Evolutionary conservation across 164 flowering plant genomes (phyloP).

Genomic region (Chimonanthus praecox): DNA sequence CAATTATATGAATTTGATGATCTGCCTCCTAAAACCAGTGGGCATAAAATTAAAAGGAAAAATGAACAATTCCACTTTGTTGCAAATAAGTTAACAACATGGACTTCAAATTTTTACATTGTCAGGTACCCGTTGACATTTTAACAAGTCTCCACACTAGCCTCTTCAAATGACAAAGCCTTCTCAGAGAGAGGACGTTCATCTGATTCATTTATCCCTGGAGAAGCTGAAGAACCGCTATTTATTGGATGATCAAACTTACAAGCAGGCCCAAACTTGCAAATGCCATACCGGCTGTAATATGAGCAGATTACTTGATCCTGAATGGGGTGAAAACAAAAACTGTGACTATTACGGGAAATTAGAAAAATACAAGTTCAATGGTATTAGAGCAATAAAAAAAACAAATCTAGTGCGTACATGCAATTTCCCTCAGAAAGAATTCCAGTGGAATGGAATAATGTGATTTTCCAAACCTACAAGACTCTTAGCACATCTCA

Average conservation of each 20-base stretch:
- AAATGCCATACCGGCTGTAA: conserved; percentile 69
- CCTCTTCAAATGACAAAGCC: conserved; percentile 4
- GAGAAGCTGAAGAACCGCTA: conserved; percentile 14
- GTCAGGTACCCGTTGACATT: not conserved
- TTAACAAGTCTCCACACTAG: not conserved
- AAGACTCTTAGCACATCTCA: not conserved
- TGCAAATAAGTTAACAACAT: not conserved
- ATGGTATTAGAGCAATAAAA: not conserved
- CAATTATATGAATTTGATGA: not conserved
- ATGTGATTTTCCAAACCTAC: not conserved
- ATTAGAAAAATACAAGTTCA: not conserved
- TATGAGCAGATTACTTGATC: conserved; percentile 54
- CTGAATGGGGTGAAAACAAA: conserved; percentile 27
- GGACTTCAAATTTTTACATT: not conserved
- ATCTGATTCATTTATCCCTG: conserved; percentile 17
- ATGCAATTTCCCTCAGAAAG: not conserved
- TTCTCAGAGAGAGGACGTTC: conserved; percentile 13
- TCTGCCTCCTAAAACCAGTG: not conserved
- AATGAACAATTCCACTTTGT: not conserved
- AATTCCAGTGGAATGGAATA: not conserved
- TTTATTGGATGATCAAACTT: conserved; percentile 60
- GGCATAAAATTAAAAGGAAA: not conserved
- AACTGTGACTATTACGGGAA: not conserved
- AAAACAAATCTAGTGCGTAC: not conserved
- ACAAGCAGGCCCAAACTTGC: conserved; percentile 82